These are phyloP conservation scores for Fusarium nygamai DNA, from an alignment of 2,329 filamentous ascomycete genomes.

Conservation along the genomic window DNA sequence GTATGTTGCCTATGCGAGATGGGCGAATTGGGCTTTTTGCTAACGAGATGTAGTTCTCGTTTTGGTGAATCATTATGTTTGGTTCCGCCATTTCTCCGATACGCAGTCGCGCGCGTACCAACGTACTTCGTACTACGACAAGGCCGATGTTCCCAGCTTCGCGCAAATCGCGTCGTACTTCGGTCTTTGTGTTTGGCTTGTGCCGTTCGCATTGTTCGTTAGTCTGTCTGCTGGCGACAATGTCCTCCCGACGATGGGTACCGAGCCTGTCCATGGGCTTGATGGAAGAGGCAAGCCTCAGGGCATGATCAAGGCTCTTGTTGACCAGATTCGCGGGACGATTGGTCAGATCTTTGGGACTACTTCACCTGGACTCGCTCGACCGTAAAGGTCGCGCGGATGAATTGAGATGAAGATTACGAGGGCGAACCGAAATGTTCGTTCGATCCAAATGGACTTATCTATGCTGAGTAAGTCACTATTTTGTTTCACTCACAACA, in stretches of 20 bases:
- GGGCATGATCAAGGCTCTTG: slow-evolving; percentile 73
- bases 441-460: accelerated
- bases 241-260: slow-evolving; percentile 91
- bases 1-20: slow-evolving; percentile 57
- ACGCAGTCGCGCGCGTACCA: slow-evolving; percentile 67
- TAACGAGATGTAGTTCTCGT: slow-evolving; percentile 72
- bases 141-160: slow-evolving; percentile 77
- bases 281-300: slow-evolving; percentile 64
- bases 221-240: slow-evolving; percentile 95
- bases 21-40: not conserved
- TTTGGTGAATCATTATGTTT: slow-evolving; percentile 89
- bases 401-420: too few relatives aligned
- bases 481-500: not conserved
- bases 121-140: slow-evolving; percentile 70
- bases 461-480: slow-evolving; percentile 12
- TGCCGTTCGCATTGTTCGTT: slow-evolving; percentile 95
- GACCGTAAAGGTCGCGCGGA: slow-evolving; percentile 25
- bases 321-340: slow-evolving; percentile 65
- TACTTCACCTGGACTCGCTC: slow-evolving; percentile 34
- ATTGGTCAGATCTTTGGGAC: slow-evolving; percentile 58
- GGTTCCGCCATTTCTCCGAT: slow-evolving; percentile 91
- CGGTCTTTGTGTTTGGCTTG: slow-evolving; percentile 94
- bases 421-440: slow-evolving; percentile 3
- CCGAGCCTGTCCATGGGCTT: slow-evolving; percentile 59
- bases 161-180: slow-evolving; percentile 97